Evolutionary conservation across 2,329 filamentous ascomycete species (phyloP).

Genomic region (Pochonia chlamydosporia): DNA sequence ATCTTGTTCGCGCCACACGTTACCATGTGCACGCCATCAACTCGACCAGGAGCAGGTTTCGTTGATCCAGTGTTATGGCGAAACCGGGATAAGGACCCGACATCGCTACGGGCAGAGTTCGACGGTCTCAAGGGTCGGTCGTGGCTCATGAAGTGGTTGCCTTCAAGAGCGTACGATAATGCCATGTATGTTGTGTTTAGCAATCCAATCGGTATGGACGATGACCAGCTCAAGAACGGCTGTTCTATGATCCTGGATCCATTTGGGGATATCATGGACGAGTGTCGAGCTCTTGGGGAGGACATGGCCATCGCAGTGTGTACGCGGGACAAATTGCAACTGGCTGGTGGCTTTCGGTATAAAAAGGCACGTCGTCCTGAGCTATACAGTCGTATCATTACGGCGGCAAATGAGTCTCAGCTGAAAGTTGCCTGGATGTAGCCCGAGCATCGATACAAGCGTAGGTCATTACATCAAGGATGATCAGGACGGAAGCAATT

Average conservation of each 20-base stretch:
- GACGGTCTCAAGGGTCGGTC: conserved; percentile 13
- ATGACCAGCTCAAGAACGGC: too few relatives aligned
- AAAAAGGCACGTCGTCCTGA: conserved; percentile 10
- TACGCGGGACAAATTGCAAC: conserved; percentile 11
- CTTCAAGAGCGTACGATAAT: conserved; percentile 13
- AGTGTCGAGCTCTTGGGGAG: too few relatives aligned
- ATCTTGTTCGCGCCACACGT: conserved; percentile 14
- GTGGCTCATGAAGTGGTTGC: conserved; percentile 16
- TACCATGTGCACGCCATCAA: conserved; percentile 15
- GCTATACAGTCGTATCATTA: conserved; percentile 11
- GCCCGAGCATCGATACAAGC: background rate
- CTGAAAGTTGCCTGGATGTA: conserved; percentile 13
- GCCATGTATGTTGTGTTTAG: conserved; percentile 14
- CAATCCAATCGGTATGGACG: too few relatives aligned
- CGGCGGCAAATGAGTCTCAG: conserved; percentile 6
- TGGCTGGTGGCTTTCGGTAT: conserved; percentile 12
- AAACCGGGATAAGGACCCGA: conserved; percentile 9
- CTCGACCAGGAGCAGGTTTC: conserved; percentile 13
- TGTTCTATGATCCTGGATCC: too few relatives aligned
- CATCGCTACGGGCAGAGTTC: conserved; percentile 12
- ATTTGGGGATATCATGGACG: too few relatives aligned
- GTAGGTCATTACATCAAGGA: too few relatives aligned
- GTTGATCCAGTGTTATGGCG: conserved; percentile 11
- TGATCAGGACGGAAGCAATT: background rate
- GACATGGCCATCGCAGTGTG: conserved; percentile 13